A percentile compares a stretch with the other conserved stretches of the same genome.
These are phyloP conservation scores for Ogataea zsoltii DNA, from an alignment of 805 yeast species.

Conservation along the genomic window DNA sequence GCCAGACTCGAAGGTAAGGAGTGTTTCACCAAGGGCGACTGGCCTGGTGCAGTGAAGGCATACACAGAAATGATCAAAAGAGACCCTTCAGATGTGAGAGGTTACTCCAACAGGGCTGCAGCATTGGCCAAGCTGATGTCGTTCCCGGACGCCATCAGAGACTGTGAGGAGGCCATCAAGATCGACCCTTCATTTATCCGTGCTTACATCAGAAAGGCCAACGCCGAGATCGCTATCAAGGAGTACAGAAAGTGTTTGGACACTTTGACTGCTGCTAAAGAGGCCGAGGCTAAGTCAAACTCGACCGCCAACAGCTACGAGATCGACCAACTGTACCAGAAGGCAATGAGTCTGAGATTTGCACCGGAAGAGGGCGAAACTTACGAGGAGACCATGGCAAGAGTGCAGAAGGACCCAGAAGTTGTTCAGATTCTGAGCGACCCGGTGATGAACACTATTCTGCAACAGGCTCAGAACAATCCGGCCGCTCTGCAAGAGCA, in stretches of 20 bases:
- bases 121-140: constrained; percentile 92
- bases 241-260: constrained; percentile 82
- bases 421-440: constrained; percentile 85
- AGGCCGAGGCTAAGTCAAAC: constrained; percentile 62
- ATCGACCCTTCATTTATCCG: constrained; percentile 87
- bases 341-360: constrained; percentile 80
- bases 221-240: constrained; percentile 86
- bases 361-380: constrained; percentile 84
- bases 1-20: constrained; percentile 94
- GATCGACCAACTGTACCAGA: constrained; percentile 77
- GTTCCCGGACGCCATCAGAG: constrained; percentile 94
- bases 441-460: constrained; percentile 93
- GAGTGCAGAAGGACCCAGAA: constrained; percentile 93
- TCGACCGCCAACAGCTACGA: constrained; percentile 62
- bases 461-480: constrained; percentile 89
- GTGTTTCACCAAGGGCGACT: constrained; percentile 83
- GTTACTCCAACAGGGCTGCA: constrained; percentile 97
- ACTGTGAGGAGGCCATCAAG: constrained; percentile 86
- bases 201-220: constrained; percentile 96
- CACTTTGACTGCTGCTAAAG: constrained; percentile 77
- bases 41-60: constrained; percentile 95
- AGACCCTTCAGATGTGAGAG: constrained; percentile 96
- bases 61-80: constrained; percentile 96
- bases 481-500: constrained; percentile 98
- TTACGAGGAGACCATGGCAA: constrained; percentile 89